A percentile compares a stretch with the other conserved stretches of the same genome.
Conservation (phyloP, 1,284 basidiomycete species). For the Trichosporon faecale region DNA sequence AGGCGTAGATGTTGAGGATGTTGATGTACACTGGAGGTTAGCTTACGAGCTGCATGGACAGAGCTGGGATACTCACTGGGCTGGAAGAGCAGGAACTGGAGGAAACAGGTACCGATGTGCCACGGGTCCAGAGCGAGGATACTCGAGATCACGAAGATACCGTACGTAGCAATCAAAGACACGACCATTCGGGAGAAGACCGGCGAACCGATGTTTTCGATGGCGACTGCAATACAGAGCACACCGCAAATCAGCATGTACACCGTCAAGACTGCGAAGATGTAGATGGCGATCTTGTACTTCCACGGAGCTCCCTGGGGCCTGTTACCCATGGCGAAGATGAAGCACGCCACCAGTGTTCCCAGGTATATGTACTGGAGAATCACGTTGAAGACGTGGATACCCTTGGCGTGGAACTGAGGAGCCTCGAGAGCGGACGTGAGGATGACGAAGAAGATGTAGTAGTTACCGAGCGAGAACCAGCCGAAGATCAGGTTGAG, state of each 20-base stretch:
- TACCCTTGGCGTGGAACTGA: conserved; percentile 56
- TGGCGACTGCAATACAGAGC: conserved; percentile 68
- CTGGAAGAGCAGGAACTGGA: conserved; percentile 77
- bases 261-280: conserved; percentile 73
- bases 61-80: conserved; percentile 40
- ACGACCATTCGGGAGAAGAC: conserved; percentile 74
- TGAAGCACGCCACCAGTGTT: conserved; percentile 79
- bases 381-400: conserved; percentile 23
- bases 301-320: conserved; percentile 82
- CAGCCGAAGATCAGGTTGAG: conserved; percentile 87
- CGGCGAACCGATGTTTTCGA: conserved; percentile 59
- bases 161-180: conserved; percentile 80
- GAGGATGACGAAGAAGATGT: conserved; percentile 90
- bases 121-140: conserved; percentile 89
- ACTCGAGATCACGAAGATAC: conserved; percentile 73
- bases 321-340: conserved; percentile 96
- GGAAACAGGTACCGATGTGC: conserved; percentile 81
- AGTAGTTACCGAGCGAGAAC: conserved; percentile 90
- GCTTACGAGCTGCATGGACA: not conserved
- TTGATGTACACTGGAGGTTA: conserved; percentile 22
- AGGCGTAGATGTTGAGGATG: conserved; percentile 37
- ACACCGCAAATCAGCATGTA: conserved; percentile 69
- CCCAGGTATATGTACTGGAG: conserved; percentile 77
- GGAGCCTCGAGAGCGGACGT: conserved; percentile 80
- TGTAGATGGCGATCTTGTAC: conserved; percentile 73